phyloP scores from a whole-genome alignment of 2,329 filamentous ascomycete genomes.

The Aureobasidium sp. region DNA sequence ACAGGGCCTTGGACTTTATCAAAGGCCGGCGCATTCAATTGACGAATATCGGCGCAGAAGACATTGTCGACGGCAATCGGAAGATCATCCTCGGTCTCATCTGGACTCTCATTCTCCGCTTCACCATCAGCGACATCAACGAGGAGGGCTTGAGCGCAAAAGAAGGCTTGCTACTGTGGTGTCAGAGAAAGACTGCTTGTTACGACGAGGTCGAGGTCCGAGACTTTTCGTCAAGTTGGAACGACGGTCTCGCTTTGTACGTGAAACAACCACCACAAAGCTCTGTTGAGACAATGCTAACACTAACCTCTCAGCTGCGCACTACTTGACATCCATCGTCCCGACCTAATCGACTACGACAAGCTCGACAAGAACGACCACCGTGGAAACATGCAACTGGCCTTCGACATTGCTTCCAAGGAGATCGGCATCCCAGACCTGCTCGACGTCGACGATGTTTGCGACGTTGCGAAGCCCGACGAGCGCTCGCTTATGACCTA shows the following conservation, averaged over 20 bases:
- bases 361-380: conserved; percentile 89
- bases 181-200: conserved; percentile 95
- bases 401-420: conserved; percentile 90
- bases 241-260: conserved; percentile 83
- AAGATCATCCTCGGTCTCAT: conserved; percentile 97
- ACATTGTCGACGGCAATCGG: conserved; percentile 93
- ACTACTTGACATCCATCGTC: conserved; percentile 89
- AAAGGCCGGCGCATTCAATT: conserved; percentile 85
- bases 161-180: conserved; percentile 91
- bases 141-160: conserved; percentile 96
- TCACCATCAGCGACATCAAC: conserved; percentile 98
- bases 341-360: conserved; percentile 95
- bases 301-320: conserved; percentile 52
- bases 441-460: conserved; percentile 95
- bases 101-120: conserved; percentile 95
- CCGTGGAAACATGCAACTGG: conserved; percentile 93
- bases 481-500: conserved; percentile 98
- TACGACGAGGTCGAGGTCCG: conserved; percentile 94
- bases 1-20: conserved; percentile 89
- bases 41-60: conserved; percentile 97
- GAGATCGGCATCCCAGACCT: conserved; percentile 96
- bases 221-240: conserved; percentile 95
- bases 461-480: conserved; percentile 90
- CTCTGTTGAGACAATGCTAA: neutral
- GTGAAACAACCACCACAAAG: conserved; percentile 18